Percentiles rank a stretch among this genome's conserved stretches.
Evolutionary conservation across 2,329 filamentous ascomycete species (phyloP).

Genomic region (Xylariaceae sp.): DNA sequence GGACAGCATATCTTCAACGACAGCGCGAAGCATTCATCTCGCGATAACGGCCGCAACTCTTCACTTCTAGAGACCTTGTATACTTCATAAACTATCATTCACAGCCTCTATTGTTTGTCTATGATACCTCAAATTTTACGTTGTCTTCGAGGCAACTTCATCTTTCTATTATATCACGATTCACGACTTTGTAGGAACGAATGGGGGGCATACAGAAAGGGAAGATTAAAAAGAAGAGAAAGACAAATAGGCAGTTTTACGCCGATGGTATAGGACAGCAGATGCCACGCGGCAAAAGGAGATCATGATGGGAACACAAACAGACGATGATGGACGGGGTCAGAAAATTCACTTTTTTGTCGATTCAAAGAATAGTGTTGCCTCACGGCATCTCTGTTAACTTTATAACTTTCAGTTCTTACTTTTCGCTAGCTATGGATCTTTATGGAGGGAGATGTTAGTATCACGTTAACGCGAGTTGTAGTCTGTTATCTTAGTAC

Average conservation of each 20-base stretch:
- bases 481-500: constrained; percentile 7
- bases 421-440: constrained; percentile 17
- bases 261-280: not conserved
- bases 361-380: constrained; percentile 38
- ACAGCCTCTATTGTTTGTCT: not conserved
- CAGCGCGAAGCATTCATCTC: not conserved
- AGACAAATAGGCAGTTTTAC: not conserved
- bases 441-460: constrained; percentile 17
- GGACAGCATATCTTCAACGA: not conserved
- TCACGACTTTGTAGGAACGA: not conserved
- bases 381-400: constrained; percentile 44
- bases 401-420: constrained; percentile 25
- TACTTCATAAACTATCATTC: constrained; percentile 31
- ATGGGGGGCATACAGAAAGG: constrained; percentile 10
- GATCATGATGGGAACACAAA: not conserved
- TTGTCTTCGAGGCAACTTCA: not conserved
- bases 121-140: not conserved
- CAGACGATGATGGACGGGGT: not conserved
- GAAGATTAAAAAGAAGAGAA: not conserved
- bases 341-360: constrained; percentile 21
- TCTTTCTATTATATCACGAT: not conserved
- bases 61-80: no score
- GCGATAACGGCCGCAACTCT: not conserved
- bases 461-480: constrained; percentile 24
- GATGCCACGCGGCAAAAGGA: constrained; percentile 28